These are phyloP conservation scores for Colletotrichum tropicicola DNA, from an alignment of 2,329 filamentous ascomycete species.

Conservation along the genomic window DNA sequence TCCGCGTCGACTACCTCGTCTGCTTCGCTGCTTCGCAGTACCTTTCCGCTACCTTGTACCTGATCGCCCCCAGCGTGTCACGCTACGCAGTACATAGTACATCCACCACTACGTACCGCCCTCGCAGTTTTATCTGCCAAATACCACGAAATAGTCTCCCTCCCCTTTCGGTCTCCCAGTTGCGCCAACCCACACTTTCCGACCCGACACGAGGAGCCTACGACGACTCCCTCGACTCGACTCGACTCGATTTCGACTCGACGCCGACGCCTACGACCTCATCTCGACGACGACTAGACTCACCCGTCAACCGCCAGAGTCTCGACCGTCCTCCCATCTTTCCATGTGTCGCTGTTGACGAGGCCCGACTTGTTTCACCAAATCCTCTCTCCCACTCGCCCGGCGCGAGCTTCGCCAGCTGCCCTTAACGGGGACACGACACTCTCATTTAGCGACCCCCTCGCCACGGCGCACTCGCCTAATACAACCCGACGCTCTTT, in stretches of 20 bases:
- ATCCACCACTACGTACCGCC: constrained; percentile 23
- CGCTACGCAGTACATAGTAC: neutral
- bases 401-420: constrained; percentile 35
- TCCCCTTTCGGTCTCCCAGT: constrained; percentile 17
- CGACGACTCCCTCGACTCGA: constrained; percentile 23
- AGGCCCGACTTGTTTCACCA: constrained; percentile 7
- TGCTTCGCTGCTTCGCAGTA: too few relatives aligned
- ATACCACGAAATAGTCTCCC: constrained; percentile 27
- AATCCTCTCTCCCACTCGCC: constrained; percentile 30
- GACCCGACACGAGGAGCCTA: constrained; percentile 13
- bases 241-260: constrained; percentile 6
- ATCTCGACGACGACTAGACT: neutral
- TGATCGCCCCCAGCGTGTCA: neutral
- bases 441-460: constrained; percentile 17
- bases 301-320: constrained; percentile 13
- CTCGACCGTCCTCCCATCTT: neutral
- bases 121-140: constrained; percentile 25
- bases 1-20: too few relatives aligned
- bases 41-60: neutral
- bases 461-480: constrained; percentile 17
- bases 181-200: constrained; percentile 17
- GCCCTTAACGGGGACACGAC: constrained; percentile 18
- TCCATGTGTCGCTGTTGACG: constrained; percentile 31
- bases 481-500: constrained; percentile 20
- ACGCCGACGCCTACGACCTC: neutral